Base-by-base conservation (phyloP, 2,329 filamentous ascomycete species). In the Chrysosporium keratinophilum region DNA sequence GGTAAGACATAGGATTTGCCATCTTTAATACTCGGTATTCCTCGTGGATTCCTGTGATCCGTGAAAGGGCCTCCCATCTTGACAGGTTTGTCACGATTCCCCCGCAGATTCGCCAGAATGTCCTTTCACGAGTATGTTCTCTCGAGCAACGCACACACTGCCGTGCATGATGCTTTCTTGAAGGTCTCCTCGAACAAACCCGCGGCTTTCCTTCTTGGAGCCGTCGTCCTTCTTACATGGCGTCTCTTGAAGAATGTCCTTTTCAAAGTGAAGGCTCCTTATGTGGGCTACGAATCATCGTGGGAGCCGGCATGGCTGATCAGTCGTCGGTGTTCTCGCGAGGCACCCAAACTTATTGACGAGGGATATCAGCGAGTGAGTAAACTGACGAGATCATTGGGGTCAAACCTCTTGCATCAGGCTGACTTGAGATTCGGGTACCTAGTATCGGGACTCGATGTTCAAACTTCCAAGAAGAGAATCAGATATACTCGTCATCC, bases 401-500 rank as follows among this genome's bases (percentile, higher is more conserved):
- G 17, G 20, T 31, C 15, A 5, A 17, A 7, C 3, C 20, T 28
- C 37, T 39, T 23, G 14, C 31, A 23, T 31, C 31, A 14, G 1
- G 44, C 37, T 48, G 34, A 49, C 9, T n/a, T 34, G 4, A 19
- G 9, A 1, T 33, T 2, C 33, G 14, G n/a, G 34, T 12, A 17
- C 20, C 23, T 15, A 59, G 57, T 58, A 46, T 45, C 56, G 57
- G 46, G 39, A 56, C 23, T 15, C 34, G 10, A 57, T 56, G 44
- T 59, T 58, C 45, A 58, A 56, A 34, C 43, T 59, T 28, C 14
- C 23, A 31, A 40, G 51, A 17, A 56, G 42, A 17, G 49, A 60
- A 45, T 49, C 53, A 11, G 62, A 63, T 33, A 54, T 64, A 7
- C 47, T 62, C 10, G 56, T 64, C 5, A 55, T 65, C 14, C 56